Base-by-base conservation (phyloP, 1,139 yeast species). In the Nakaseomyces bracarensis region DNA sequence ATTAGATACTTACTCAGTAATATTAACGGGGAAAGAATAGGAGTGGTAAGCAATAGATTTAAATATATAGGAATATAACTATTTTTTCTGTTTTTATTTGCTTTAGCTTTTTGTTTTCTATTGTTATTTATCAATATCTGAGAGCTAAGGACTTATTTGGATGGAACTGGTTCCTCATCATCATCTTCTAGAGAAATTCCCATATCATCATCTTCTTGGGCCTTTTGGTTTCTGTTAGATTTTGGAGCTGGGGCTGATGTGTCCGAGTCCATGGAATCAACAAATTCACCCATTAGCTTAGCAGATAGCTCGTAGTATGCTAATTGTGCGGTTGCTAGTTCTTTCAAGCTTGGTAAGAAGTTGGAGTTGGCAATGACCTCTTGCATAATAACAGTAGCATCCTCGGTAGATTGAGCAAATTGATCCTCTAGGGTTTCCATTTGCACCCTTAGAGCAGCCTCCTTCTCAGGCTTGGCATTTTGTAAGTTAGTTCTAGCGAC, bases 371-470 rank as follows among this genome's bases (percentile, higher is more conserved):
- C 81, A 54, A 85, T 75, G 20, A 83, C 89, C 59, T 81, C 80
- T 67, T 81, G 85, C 91, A 86, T 81, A 48, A 83, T 77, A 40
- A 79, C 71, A 42, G 84, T 86, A 26, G 95, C 94, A 58, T 83
- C 95, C 65, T 86, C 95, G 28, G 87, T 89, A 16, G 91, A 83
- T 51, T 84, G 85, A 37, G 93, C 95, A 62, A 86, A 85, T 55
- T 83, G 93, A 56, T 86, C 95, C 65, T 86, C 95, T 36, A 89
- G 80, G 50, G 80, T 77, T 62, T 86, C 95, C 73, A 85, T 80
- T 49, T 79, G 75, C 40, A 80, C 82, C 52, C 91, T 72, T 49
- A 84, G 75, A 44, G 79, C 79, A 6, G 86, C 84, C 57, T 81
- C 83, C 58, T 79, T 79, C 51, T 79, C 79, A 4, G 94, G 89